phyloP scores from a whole-genome alignment of 164 flowering plant genomes.

The Vitis rotundifolia region DNA sequence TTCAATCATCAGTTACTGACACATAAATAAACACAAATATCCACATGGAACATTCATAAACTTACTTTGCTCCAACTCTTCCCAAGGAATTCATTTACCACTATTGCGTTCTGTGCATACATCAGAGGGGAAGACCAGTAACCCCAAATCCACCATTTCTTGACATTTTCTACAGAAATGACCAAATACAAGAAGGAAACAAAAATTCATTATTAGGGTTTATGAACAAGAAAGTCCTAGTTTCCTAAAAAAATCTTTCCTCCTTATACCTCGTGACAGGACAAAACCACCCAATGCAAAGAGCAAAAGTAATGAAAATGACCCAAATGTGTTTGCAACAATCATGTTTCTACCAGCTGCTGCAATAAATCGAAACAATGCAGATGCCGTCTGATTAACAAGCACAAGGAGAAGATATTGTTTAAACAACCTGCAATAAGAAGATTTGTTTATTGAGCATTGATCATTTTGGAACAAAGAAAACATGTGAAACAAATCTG shows the following conservation, averaged over 20 bases:
- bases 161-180: too few species aligned
- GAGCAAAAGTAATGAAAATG: slow-evolving; percentile 15
- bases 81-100: too few species aligned
- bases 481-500: too few species aligned
- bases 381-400: slow-evolving; percentile 33
- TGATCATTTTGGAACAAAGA: not conserved
- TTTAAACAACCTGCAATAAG: slow-evolving; percentile 24
- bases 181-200: too few species aligned
- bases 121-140: too few species aligned
- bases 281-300: slow-evolving; percentile 27
- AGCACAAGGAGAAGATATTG: slow-evolving; percentile 25
- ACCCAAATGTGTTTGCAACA: slow-evolving; percentile 29
- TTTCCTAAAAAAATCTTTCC: not conserved
- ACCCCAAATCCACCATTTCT: too few species aligned
- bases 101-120: too few species aligned
- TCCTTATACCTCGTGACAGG: slow-evolving; percentile 25
- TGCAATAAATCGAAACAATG: slow-evolving; percentile 26
- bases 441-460: not conserved
- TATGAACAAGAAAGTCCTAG: too few species aligned
- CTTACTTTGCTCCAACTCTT: too few species aligned
- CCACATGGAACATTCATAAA: not conserved
- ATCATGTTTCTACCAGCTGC: slow-evolving; percentile 25
- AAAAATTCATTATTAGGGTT: too few species aligned
- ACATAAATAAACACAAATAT: not conserved
- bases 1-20: not conserved